Conservation (phyloP, 2,329 filamentous ascomycete species). For the Ceratocystis albifundus region DNA sequence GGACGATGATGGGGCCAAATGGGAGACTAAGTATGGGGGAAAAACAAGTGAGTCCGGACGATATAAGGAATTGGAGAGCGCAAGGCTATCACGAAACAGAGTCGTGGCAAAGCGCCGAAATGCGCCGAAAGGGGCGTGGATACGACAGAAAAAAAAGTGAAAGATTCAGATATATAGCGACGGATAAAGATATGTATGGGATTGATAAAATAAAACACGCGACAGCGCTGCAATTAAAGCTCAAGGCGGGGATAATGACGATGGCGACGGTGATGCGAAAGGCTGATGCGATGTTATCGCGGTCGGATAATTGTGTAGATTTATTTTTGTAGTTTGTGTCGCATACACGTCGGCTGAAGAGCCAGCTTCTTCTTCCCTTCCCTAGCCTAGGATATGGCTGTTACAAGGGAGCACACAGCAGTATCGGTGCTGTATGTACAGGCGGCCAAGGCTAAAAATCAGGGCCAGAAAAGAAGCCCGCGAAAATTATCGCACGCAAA, state of each 20-base stretch:
- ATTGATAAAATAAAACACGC: not conserved
- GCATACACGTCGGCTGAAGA: constrained; percentile 16
- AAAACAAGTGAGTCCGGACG: not conserved
- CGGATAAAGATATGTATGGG: not conserved
- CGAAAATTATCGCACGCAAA: not conserved
- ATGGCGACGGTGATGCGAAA: not conserved
- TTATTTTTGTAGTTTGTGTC: constrained; percentile 8
- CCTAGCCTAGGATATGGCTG: not conserved
- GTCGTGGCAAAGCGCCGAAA: constrained; percentile 16
- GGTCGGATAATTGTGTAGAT: not conserved
- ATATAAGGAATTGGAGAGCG: constrained; percentile 1
- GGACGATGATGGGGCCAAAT: not conserved
- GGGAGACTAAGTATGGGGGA: not conserved
- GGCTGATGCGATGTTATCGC: constrained; percentile 5
- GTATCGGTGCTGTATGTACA: not conserved
- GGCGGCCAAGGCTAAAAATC: constrained; percentile 13
- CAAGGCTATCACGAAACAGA: constrained; percentile 13
- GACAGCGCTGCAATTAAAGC: not conserved
- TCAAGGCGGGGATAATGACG: too few species aligned
- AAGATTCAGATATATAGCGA: not conserved
- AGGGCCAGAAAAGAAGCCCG: not conserved
- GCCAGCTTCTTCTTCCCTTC: too few species aligned
- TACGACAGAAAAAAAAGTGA: constrained; percentile 15
- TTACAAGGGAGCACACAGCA: not conserved
- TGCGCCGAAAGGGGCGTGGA: constrained; percentile 19